These are phyloP conservation scores for Aschersonia sp. DNA, from an alignment of 2,329 filamentous ascomycete species.

Conservation along the genomic window DNA sequence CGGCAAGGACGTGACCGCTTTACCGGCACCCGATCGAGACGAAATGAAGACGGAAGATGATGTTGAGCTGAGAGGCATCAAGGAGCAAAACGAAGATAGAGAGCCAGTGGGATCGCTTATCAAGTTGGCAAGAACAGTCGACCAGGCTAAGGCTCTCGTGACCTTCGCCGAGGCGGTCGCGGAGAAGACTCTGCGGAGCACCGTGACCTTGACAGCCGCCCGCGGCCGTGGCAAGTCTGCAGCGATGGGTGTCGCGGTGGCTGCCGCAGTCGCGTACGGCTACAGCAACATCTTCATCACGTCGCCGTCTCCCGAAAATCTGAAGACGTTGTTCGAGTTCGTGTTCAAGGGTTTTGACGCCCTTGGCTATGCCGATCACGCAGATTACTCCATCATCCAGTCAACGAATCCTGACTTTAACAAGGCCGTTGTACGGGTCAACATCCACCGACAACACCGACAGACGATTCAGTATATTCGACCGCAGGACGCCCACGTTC, in stretches of 20 bases:
- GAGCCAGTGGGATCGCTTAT: slow-evolving; percentile 78
- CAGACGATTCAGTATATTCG: slow-evolving; percentile 99
- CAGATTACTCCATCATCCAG: slow-evolving; percentile 96
- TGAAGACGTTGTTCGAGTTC: slow-evolving; percentile 97
- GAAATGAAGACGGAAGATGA: slow-evolving; percentile 57
- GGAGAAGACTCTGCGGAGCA: slow-evolving; percentile 89
- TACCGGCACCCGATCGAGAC: slow-evolving; percentile 64
- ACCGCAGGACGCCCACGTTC: slow-evolving; percentile 85
- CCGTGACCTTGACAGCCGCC: slow-evolving; percentile 83
- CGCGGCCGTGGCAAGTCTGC: slow-evolving; percentile 96
- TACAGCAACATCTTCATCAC: slow-evolving; percentile 99
- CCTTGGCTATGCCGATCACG: slow-evolving; percentile 83
- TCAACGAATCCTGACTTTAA: slow-evolving; percentile 98
- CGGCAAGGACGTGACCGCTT: slow-evolving; percentile 72
- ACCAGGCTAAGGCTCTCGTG: slow-evolving; percentile 92
- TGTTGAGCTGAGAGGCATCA: slow-evolving; percentile 71
- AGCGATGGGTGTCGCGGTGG: slow-evolving; percentile 84
- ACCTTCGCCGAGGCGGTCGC: slow-evolving; percentile 94
- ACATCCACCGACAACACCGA: slow-evolving; percentile 85
- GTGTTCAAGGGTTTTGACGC: slow-evolving; percentile 97
- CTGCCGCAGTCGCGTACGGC: slow-evolving; percentile 84
- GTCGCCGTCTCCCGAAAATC: slow-evolving; percentile 90
- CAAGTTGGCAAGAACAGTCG: slow-evolving; percentile 74
- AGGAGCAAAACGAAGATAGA: slow-evolving; percentile 73
- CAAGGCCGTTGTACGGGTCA: slow-evolving; percentile 95